Base-by-base conservation (phyloP, 2,329 filamentous ascomycete species). In the Colletotrichum salicis region DNA sequence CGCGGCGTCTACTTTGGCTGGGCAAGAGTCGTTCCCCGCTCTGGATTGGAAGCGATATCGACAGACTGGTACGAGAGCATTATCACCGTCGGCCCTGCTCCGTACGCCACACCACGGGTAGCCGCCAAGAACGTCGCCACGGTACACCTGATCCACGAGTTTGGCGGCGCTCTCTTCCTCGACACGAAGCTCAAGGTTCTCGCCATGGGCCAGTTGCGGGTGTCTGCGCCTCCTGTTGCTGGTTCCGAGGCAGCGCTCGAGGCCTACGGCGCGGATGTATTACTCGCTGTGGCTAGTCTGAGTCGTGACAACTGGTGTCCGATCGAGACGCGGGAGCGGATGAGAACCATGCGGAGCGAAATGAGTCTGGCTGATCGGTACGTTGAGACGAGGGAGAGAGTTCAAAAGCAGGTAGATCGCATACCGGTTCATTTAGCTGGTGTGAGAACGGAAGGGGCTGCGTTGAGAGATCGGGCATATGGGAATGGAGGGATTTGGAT, bases 1-100 rank as follows among this genome's bases (percentile, higher is more conserved):
- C 81, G 83, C 13, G 92, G 91, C 0, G 85, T 91, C 7, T 93
- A 91, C 76, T 89, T 91, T 51, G 91, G 89, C 3, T 93, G 91
- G 91, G 87, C 86, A 0, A 80, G 85, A 1, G 75, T 89, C 2
- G 73, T 84, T 1, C 80, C 82, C 0, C 77, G 78, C 0, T 78
- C 81, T 27, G 77, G 76, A 0, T 73, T 77, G 2, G 81, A 83
- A 3, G 77, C 78, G 4, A 62, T 83, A 2, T 79, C 83, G 0
- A 71, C 78, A 4, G 82, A 85, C 37, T 93, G 91, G 91, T 83
- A 87, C 72, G 87, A 90, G 75, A 84, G 86, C 3, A 81, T 93
- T 12, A 84, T 93, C 59, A 88, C 86, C 0, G 83, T 91, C 22
- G 85, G 86, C 0, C 87, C 88, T 0, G 82, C 86, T 0, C 84